Evolutionary conservation across 1,139 yeast genomes (phyloP).

Genomic region (Candida albicans): DNA sequence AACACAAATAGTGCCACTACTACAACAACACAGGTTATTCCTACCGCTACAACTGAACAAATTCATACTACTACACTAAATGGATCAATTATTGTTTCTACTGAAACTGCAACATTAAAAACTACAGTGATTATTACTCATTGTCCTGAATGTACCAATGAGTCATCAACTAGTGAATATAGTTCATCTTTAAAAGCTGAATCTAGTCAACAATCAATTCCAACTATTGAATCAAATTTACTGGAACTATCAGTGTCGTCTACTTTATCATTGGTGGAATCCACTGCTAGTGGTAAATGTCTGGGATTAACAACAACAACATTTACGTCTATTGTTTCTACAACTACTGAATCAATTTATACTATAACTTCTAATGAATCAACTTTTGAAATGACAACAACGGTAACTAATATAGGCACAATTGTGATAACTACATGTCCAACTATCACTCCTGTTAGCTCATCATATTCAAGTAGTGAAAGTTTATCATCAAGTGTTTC

Average conservation of each 20-base stretch:
- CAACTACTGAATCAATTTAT: slow-evolving; percentile 1
- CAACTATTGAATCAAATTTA: neutral
- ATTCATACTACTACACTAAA: slow-evolving; percentile 1
- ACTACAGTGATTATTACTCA: neutral
- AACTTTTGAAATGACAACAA: slow-evolving; percentile 2
- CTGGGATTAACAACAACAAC: neutral
- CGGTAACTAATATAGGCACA: slow-evolving; percentile 3
- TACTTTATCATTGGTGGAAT: neutral
- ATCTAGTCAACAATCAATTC: neutral
- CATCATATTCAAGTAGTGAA: neutral
- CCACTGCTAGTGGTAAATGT: neutral
- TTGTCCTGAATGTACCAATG: neutral
- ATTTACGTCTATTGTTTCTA: neutral
- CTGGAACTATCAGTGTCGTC: neutral
- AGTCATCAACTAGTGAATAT: neutral
- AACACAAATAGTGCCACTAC: neutral
- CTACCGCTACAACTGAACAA: slow-evolving; percentile 4
- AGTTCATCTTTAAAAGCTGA: neutral
- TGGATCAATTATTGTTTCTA: slow-evolving; percentile 6
- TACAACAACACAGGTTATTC: neutral
- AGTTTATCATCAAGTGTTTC: neutral
- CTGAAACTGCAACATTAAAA: slow-evolving; percentile 6
- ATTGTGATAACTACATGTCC: slow-evolving; percentile 6
- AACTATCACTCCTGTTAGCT: neutral
- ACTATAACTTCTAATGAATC: slow-evolving; percentile 1